Base-by-base conservation (phyloP, 257 asterid genomes). In the Primulina eburnea region DNA sequence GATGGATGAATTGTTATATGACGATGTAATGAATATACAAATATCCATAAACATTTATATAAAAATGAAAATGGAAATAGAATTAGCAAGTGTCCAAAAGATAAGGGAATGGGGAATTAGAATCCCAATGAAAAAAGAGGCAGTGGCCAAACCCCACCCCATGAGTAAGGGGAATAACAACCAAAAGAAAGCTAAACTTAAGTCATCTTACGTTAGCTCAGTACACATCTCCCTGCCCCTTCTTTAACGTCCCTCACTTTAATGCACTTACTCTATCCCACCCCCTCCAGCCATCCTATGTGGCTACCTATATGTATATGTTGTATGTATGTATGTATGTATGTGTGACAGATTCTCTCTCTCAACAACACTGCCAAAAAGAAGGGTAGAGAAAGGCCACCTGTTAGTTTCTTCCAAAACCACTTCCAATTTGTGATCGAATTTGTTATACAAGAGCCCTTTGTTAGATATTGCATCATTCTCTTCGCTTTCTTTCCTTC, bases 341-440 rank as follows among this genome's bases (percentile, higher is more conserved):
- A 60, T 52, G n/a, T 37, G 65, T 59, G 30, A 61, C 75, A 58
- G 61, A 73, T 61, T 30, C 40, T 71, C 70, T 17, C 33, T 16
- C 28, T 32, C 14, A 8, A n/a, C 28, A 33, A 62, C 17, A 24
- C 55, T 43, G 55, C n/a, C 55, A 43, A 43, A 40, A 24, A 8
- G 20, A 63, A n/a, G 16, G 69, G 16, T 6, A 1, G 53, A 38
- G 58, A 24, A 35, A 59, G 62, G 73, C 72, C 77, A 73, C 71
- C 70, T 69, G 74, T 66, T 50, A 16, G 77, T 60, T 60, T 60
- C 72, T 68, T 56, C 72, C 71, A 61, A 73, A 79, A 76, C 78
- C 76, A 72, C 75, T 70, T 56, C 67, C 77, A 56, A 74, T 79
- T 75, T 73, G 87, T 75, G 77, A 72, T 74, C 82, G 55, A 75